Conservation (phyloP, 2,329 filamentous ascomycete genomes). For the Tothia fuscella region DNA sequence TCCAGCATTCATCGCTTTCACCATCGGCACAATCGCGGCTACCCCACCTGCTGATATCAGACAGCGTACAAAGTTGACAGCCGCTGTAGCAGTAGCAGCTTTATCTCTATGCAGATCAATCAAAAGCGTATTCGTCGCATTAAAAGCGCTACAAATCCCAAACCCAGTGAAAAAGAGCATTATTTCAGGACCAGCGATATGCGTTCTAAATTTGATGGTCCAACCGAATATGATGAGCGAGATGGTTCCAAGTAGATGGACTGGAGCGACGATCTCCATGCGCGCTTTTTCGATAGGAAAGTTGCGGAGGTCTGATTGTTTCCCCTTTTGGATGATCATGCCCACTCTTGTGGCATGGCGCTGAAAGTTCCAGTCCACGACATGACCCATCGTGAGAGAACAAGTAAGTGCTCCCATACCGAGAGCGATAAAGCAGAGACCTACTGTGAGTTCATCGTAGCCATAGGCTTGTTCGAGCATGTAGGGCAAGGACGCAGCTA, state of each 20-base stretch:
- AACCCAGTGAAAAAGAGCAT: conserved; percentile 43
- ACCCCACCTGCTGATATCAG: conserved; percentile 48
- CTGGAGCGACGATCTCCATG: conserved; percentile 28
- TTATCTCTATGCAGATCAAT: conserved; percentile 39
- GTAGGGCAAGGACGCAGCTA: conserved; percentile 38
- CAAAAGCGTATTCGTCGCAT: conserved; percentile 28
- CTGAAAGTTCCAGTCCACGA: conserved; percentile 63
- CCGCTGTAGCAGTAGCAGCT: conserved; percentile 50
- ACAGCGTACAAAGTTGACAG: conserved; percentile 52
- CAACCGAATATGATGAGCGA: conserved; percentile 31
- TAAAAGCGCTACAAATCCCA: conserved; percentile 48
- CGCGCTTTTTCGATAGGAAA: conserved; percentile 40
- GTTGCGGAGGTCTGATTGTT: conserved; percentile 35
- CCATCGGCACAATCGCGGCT: conserved; percentile 48
- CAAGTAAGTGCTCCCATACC: conserved; percentile 26
- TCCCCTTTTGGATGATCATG: conserved; percentile 1
- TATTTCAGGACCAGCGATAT: conserved; percentile 30
- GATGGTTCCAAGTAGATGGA: conserved; percentile 23
- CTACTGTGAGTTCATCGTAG: conserved; percentile 36
- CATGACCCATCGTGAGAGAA: conserved; percentile 36
- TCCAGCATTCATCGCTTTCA: conserved; percentile 44
- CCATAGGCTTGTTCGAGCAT: conserved; percentile 34
- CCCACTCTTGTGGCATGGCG: conserved; percentile 20
- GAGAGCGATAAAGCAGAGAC: conserved; percentile 26
- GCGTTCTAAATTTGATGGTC: conserved; percentile 25